Evolutionary conservation across 2,329 filamentous ascomycete species (phyloP).

Genomic region (Alternaria postmessia): DNA sequence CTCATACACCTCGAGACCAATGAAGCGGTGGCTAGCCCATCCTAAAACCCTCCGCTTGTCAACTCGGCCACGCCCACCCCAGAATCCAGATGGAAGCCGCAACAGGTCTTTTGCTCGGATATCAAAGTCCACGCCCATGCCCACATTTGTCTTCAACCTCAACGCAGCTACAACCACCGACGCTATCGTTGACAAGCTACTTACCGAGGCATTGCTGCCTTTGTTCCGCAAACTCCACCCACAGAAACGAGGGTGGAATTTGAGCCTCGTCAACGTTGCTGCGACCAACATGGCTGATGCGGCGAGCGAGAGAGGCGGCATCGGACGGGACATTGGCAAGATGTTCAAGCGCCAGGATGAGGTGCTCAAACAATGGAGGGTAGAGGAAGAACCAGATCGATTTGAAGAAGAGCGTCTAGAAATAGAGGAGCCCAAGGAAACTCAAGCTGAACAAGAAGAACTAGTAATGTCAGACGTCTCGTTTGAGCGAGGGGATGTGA

Average conservation of each 20-base stretch:
- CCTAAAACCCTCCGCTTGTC: conserved; percentile 84
- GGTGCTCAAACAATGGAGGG: conserved; percentile 71
- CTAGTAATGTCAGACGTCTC: background rate
- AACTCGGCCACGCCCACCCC: conserved; percentile 68
- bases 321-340: conserved; percentile 76
- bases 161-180: conserved; percentile 56
- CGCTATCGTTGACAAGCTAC: conserved; percentile 71
- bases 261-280: conserved; percentile 86
- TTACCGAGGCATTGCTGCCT: conserved; percentile 71
- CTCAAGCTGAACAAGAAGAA: background rate
- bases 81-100: conserved; percentile 62
- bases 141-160: conserved; percentile 75
- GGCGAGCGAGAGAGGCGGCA: conserved; percentile 55
- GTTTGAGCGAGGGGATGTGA: background rate
- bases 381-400: conserved; percentile 42
- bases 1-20: background rate
- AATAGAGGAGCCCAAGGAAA: background rate
- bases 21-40: conserved; percentile 74
- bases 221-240: conserved; percentile 79
- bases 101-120: conserved; percentile 71
- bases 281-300: conserved; percentile 79
- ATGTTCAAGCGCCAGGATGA: conserved; percentile 84
- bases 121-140: conserved; percentile 78
- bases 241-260: conserved; percentile 74
- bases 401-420: background rate